Evolutionary conservation across 768 basidiomycete genomes (phyloP), one percentile per base, ranked within the genome.

Genomic region (Lactarius vividus): DNA sequence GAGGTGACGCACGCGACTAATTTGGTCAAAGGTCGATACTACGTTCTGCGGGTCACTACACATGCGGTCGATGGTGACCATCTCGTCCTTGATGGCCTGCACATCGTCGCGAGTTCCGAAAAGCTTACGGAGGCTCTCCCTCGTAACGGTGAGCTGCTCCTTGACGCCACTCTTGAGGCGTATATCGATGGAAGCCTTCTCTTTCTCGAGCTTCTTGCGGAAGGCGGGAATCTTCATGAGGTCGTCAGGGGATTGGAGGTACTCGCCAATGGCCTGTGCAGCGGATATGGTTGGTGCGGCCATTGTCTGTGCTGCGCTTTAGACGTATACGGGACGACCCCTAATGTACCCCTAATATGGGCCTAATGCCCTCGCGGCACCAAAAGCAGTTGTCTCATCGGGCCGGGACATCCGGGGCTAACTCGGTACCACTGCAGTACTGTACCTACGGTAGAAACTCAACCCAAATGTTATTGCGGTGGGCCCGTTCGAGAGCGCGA

Each of bases 171-270:
- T 89, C 73, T 94, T 91, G 56, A 98, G 85, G 72, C 94, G 85
- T 4, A 89, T 88, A 73, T 97, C 93, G 66, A 98, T 91, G 10
- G 94, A 92, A 0, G 94, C 88, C 77, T 97, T 96, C 77, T 98
- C 96, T 77, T 98, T 98, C 77, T 95, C 89, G 53, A 98, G 84
- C 73, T 96, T 96, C 81, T 96, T 96, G 68, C 94, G 85, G 73
- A 93, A 94, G 0, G 93, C 85, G 1, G 85, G 83, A 39, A 98
- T 85, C 77, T 97, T 97, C 70, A 86, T 79, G 62, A 98, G 89
- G 77, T 97, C 96, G 72, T 96, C 94, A 1, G 95, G 95, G 26
- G 92, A 91, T 72, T 96, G 94, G 10, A 97, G 83, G 73, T 94
- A 89, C 78, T 96, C 94, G 65, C 92, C 90, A 57, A 94, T 84